Evolutionary conservation across 1,284 basidiomycete genomes (phyloP), one percentile per base, ranked within the genome.

Genomic region (Rhodotorula sp.): DNA sequence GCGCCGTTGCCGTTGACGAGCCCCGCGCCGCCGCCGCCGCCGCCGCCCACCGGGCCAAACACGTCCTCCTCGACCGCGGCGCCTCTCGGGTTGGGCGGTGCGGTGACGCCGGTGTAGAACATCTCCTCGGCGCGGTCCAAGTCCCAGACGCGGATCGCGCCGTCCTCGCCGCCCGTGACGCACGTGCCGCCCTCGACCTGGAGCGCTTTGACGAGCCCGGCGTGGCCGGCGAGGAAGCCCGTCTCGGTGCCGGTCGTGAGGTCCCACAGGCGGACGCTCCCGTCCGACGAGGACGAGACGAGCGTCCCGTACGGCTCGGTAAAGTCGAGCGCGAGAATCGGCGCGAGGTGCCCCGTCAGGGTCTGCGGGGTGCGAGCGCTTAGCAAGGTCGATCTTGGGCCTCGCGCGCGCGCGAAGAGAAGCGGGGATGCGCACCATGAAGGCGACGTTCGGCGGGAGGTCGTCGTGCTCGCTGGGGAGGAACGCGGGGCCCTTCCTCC

Each of bases 391-490:
- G 29, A n/a, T 39, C 17, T 21, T 27, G 22, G 48, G 29, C 25
- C 27, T 51, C 53, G 41, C 50, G 36, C 19, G 29, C 6, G 13
- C 7, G 50, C 61, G 22, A 36, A 6, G 46, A 12, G 21, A 53
- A 32, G 25, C 22, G 5, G n/a, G 1, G 7, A 17, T 22, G 72
- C 82, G 74, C 81, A 92, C 92, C 94, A 99, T 97, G 83, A 99
- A 99, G 10, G 96, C 96, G 8, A 98, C 89, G 7, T 92, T 93
- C 12, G 89, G 88, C 9, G 96, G 97, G 67, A 99, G 85, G 68
- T 97, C 94, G 78, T 97, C 94, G 78, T 99, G 97, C 81, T 99
- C 97, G 25, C 93, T 96, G 3, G 96, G 96, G 70, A 99, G 82
- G 85, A 99, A 99, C 15, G 92, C 91, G 0, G 96, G 95, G 0